These are phyloP conservation scores for Cladorrhinum samala DNA, from an alignment of 495 filamentous ascomycete species.

Conservation along the genomic window DNA sequence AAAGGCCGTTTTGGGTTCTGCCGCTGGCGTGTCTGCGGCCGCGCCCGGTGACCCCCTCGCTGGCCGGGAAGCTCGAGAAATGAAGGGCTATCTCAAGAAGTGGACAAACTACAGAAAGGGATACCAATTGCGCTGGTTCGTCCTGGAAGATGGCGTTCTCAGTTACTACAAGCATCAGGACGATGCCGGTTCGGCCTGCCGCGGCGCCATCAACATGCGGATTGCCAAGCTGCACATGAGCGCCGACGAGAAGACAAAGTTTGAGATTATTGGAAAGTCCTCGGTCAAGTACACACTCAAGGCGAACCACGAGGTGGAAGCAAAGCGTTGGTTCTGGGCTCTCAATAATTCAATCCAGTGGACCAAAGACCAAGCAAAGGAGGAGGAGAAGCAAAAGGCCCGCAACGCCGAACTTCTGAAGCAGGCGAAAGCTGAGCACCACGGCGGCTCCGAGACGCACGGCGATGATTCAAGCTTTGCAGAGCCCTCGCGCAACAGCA, in stretches of 20 bases:
- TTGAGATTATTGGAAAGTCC: slow-evolving; percentile 95
- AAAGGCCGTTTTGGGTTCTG: slow-evolving; percentile 80
- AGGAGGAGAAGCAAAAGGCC: slow-evolving; percentile 69
- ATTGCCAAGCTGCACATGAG: slow-evolving; percentile 95
- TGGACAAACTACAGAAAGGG: slow-evolving; percentile 98
- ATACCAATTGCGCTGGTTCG: slow-evolving; percentile 96
- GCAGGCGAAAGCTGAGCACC: slow-evolving; percentile 50
- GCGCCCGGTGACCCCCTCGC: slow-evolving; percentile 59
- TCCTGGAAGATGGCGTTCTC: slow-evolving; percentile 91
- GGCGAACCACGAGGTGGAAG: slow-evolving; percentile 91
- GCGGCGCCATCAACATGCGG: slow-evolving; percentile 96
- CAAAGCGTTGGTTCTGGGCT: slow-evolving; percentile 95
- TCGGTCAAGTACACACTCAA: slow-evolving; percentile 98
- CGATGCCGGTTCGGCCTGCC: slow-evolving; percentile 85
- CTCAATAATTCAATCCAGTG: slow-evolving; percentile 98
- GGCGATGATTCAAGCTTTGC: slow-evolving; percentile 47
- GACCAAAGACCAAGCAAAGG: slow-evolving; percentile 92
- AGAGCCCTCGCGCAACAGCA: slow-evolving; percentile 40
- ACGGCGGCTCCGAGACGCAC: slow-evolving; percentile 34
- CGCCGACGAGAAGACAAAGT: slow-evolving; percentile 90
- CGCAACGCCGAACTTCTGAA: slow-evolving; percentile 70
- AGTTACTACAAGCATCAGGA: slow-evolving; percentile 99
- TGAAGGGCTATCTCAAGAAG: slow-evolving; percentile 98
- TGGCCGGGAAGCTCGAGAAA: slow-evolving; percentile 83
- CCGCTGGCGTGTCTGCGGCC: slow-evolving; percentile 48